These are phyloP conservation scores for Stagonosporopsis tanaceti DNA, from an alignment of 2,329 filamentous ascomycete genomes.

Conservation along the genomic window DNA sequence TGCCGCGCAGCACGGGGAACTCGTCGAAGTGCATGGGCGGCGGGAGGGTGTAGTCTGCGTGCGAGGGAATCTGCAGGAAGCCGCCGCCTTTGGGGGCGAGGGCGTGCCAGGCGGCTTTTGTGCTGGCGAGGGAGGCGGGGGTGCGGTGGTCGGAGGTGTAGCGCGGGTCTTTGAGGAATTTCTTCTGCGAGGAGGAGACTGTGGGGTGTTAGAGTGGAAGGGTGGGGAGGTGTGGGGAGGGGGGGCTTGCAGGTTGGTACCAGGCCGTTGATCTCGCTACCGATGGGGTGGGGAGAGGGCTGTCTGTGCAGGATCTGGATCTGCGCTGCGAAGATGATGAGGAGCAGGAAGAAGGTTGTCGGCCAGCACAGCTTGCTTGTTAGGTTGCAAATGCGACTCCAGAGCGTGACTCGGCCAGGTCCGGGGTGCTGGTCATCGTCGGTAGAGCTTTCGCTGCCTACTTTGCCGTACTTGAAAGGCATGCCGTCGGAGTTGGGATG, in stretches of 20 bases:
- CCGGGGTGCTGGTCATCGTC: slow-evolving; percentile 5
- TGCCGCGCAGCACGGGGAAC: slow-evolving; percentile 8
- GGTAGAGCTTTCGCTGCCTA: slow-evolving; percentile 18
- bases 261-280: slow-evolving; percentile 25
- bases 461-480: slow-evolving; percentile 23
- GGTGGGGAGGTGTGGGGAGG: background rate
- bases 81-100: slow-evolving; percentile 24
- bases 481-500: background rate
- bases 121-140: slow-evolving; percentile 16
- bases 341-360: slow-evolving; percentile 14
- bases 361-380: slow-evolving; percentile 23
- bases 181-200: slow-evolving; percentile 24
- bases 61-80: slow-evolving; percentile 24
- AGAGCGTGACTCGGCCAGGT: slow-evolving; percentile 1
- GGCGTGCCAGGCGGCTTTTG: slow-evolving; percentile 20
- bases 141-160: slow-evolving; percentile 31
- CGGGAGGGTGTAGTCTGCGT: slow-evolving; percentile 18
- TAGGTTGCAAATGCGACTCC: background rate
- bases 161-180: slow-evolving; percentile 23
- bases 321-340: slow-evolving; percentile 22
- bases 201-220: slow-evolving; percentile 1
- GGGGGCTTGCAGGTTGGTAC: slow-evolving; percentile 22
- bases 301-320: slow-evolving; percentile 25
- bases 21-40: slow-evolving; percentile 27
- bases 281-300: slow-evolving; percentile 6